A percentile compares a stretch with the other conserved stretches of the same genome.
phyloP scores from a whole-genome alignment of 2,329 filamentous ascomycete species.

The Thielaviopsis populi region DNA sequence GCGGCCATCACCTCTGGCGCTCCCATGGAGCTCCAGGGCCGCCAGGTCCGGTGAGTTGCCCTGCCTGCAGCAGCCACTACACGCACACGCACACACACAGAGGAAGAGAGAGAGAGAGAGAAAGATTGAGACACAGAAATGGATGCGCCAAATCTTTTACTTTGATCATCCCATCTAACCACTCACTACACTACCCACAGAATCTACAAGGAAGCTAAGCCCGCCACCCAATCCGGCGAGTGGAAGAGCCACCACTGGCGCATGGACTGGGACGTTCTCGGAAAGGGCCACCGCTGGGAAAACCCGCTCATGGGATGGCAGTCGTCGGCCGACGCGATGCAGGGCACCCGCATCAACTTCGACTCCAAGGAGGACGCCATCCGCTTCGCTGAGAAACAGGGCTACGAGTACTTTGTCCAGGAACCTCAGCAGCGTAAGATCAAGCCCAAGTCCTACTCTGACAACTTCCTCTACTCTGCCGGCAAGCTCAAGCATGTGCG shows the following conservation, averaged over 20 bases:
- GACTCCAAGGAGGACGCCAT: slow-evolving; percentile 90
- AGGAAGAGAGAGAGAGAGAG: no score
- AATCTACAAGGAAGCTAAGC: slow-evolving; percentile 82
- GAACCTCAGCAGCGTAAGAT: slow-evolving; percentile 84
- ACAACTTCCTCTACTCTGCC: slow-evolving; percentile 79
- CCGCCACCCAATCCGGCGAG: slow-evolving; percentile 88
- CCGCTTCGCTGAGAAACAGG: slow-evolving; percentile 91
- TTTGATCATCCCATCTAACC: neutral
- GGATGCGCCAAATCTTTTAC: neutral
- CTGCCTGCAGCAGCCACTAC: neutral
- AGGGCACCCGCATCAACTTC: slow-evolving; percentile 84
- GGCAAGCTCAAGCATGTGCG: slow-evolving; percentile 78
- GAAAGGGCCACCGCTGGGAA: slow-evolving; percentile 93
- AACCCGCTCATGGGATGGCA: slow-evolving; percentile 98
- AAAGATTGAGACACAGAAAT: no score
- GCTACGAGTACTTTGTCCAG: slow-evolving; percentile 97
- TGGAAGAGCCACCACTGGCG: slow-evolving; percentile 80
- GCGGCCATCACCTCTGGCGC: slow-evolving; percentile 84
- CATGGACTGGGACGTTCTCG: slow-evolving; percentile 94
- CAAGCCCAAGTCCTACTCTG: slow-evolving; percentile 84
- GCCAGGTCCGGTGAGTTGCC: slow-evolving; percentile 67
- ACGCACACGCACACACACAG: neutral
- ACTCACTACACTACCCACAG: slow-evolving; percentile 31
- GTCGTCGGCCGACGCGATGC: slow-evolving; percentile 87
- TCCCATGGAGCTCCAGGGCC: slow-evolving; percentile 81